Conservation (phyloP, 495 filamentous ascomycete species). For the Lichenothelia convexa region DNA sequence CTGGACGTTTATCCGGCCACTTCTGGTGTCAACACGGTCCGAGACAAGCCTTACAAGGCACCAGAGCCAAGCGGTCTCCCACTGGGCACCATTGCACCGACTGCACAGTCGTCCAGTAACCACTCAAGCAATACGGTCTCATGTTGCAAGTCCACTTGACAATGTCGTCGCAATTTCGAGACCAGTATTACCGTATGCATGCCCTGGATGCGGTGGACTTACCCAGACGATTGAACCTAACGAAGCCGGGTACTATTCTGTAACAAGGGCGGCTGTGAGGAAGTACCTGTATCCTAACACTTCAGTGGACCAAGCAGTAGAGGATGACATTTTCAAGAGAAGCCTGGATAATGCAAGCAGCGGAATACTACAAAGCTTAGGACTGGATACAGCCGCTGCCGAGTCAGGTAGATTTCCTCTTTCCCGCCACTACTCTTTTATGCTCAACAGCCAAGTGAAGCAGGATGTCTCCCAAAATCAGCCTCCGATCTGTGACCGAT, state of each 20-base stretch:
- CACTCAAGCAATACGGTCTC: no score
- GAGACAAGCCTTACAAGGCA: no score
- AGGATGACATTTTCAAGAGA: slow-evolving; percentile 18
- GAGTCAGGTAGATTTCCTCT: slow-evolving; percentile 2
- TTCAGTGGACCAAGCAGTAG: slow-evolving; percentile 7
- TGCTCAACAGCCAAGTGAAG: not conserved
- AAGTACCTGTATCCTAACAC: slow-evolving; percentile 23
- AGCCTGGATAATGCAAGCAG: slow-evolving; percentile 11
- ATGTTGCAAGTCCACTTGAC: no score
- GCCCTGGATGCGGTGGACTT: slow-evolving; percentile 78
- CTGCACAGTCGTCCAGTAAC: no score
- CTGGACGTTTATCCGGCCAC: no score
- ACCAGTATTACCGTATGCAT: slow-evolving; percentile 36
- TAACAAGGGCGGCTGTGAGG: slow-evolving; percentile 32
- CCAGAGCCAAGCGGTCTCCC: no score
- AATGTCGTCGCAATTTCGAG: no score
- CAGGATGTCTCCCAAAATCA: not conserved
- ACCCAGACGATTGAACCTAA: slow-evolving; percentile 50
- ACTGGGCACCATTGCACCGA: no score
- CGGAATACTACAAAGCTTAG: slow-evolving; percentile 7
- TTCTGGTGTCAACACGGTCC: no score
- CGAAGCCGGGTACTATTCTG: slow-evolving; percentile 60
- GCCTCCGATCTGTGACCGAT: slow-evolving; percentile 60
- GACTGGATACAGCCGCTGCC: slow-evolving; percentile 5
- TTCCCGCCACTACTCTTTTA: not conserved